Percentiles rank a stretch among this genome's conserved stretches.
Evolutionary conservation across 352 stramenopile genomes (phyloP).

Genomic region (Pythium guiyangense): DNA sequence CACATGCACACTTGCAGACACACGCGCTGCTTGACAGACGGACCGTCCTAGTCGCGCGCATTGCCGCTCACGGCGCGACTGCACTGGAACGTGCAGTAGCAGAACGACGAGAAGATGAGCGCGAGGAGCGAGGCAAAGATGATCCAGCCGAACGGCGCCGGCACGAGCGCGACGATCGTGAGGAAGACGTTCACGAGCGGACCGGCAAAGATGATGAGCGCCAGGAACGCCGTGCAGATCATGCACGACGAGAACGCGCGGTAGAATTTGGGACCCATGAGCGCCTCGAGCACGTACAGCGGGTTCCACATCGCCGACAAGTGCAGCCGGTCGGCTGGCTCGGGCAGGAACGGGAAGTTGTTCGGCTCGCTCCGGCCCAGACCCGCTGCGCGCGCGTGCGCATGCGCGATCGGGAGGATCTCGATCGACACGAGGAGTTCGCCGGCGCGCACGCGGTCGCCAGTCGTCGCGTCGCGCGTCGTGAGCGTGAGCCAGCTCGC

Average conservation of each 20-base stretch:
- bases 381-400: slow-evolving; percentile 56
- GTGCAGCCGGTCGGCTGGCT: slow-evolving; percentile 69
- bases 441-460: slow-evolving; percentile 51
- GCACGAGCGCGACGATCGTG: slow-evolving; percentile 59
- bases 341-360: slow-evolving; percentile 68
- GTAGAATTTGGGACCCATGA: slow-evolving; percentile 76
- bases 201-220: slow-evolving; percentile 60
- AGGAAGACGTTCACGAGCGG: slow-evolving; percentile 70
- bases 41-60: background rate
- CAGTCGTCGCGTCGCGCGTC: slow-evolving; percentile 52
- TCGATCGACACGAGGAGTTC: slow-evolving; percentile 73
- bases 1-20: no score
- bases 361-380: slow-evolving; percentile 75
- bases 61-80: slow-evolving; percentile 31
- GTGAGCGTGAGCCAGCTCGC: slow-evolving; percentile 71
- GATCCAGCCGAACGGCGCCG: slow-evolving; percentile 52
- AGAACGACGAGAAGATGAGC: slow-evolving; percentile 28
- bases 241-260: slow-evolving; percentile 61
- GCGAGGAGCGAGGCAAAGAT: slow-evolving; percentile 42
- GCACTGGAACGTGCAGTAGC: slow-evolving; percentile 58
- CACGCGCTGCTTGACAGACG: no score
- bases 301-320: slow-evolving; percentile 83
- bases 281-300: slow-evolving; percentile 66
- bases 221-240: slow-evolving; percentile 45
- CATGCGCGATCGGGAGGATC: slow-evolving; percentile 55